These are phyloP conservation scores for Penicillium olsonii DNA, from an alignment of 2,329 filamentous ascomycete species.

Conservation along the genomic window DNA sequence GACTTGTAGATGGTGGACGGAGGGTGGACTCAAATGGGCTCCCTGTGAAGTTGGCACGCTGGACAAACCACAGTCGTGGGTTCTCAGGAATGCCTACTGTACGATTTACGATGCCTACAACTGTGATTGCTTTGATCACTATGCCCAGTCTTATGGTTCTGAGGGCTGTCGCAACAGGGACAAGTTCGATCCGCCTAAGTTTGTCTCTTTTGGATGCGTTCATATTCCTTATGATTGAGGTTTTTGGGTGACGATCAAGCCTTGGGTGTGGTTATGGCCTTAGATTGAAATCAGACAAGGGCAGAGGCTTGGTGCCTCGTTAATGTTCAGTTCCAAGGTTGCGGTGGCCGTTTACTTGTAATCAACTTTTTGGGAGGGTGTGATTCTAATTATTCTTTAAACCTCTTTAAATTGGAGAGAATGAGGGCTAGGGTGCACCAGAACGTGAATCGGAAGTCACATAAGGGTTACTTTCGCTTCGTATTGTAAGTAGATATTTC, in stretches of 20 bases:
- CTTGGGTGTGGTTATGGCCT: no score
- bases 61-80: constrained; percentile 8
- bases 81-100: constrained; percentile 10
- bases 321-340: no score
- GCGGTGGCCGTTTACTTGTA: no score
- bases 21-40: constrained; percentile 1
- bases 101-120: not conserved
- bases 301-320: no score
- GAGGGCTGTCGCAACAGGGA: not conserved
- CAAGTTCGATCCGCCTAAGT: not conserved
- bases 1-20: constrained; percentile 11
- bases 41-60: constrained; percentile 9
- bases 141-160: not conserved
- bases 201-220: not conserved
- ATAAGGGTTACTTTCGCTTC: no score
- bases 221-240: not conserved
- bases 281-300: no score
- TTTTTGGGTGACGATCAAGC: no score
- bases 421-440: no score
- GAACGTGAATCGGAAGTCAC: no score
- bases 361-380: no score
- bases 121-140: constrained; percentile 1
- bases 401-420: no score
- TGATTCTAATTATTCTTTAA: no score
- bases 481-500: not conserved